Evolutionary conservation across 768 basidiomycete species (phyloP).

Genomic region (Leucosporidium yakuticum): DNA sequence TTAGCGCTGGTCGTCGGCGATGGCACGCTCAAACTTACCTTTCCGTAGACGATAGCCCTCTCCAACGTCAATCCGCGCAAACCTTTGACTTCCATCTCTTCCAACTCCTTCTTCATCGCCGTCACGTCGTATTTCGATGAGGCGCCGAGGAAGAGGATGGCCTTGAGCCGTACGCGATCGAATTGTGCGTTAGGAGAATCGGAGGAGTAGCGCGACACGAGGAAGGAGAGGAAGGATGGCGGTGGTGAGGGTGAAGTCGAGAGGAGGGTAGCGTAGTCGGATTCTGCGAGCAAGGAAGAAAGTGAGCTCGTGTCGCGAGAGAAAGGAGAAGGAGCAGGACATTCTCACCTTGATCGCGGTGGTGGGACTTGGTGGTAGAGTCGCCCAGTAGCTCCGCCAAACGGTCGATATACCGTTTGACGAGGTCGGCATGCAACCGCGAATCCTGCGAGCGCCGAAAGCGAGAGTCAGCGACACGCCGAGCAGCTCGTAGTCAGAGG

Average conservation of each 20-base stretch:
- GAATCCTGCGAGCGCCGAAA: constrained; percentile 17
- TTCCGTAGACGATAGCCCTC: constrained; percentile 24
- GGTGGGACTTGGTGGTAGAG: constrained; percentile 12
- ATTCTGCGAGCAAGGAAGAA: constrained; percentile 4
- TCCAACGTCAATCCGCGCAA: constrained; percentile 21
- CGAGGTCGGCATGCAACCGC: constrained; percentile 28
- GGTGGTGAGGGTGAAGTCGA: constrained; percentile 3
- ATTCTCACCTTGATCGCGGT: constrained; percentile 22
- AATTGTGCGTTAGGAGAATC: not conserved
- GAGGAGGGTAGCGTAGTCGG: constrained; percentile 3
- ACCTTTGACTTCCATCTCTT: constrained; percentile 25
- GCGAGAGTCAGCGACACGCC: not conserved
- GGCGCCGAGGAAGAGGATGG: constrained; percentile 20
- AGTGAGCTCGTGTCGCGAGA: too few relatives aligned
- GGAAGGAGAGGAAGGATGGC: constrained; percentile 20
- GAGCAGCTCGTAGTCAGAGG: not conserved
- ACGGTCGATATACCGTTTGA: constrained; percentile 28
- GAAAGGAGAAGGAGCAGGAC: not conserved
- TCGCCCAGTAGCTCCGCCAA: constrained; percentile 13
- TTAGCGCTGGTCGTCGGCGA: not conserved
- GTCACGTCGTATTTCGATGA: constrained; percentile 21
- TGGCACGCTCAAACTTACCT: constrained; percentile 3
- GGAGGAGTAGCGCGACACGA: constrained; percentile 8
- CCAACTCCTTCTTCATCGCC: constrained; percentile 17
- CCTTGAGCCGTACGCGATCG: constrained; percentile 26